Evolutionary conservation across 495 filamentous ascomycete species (phyloP).

Genomic region (Entonaema liquescens): DNA sequence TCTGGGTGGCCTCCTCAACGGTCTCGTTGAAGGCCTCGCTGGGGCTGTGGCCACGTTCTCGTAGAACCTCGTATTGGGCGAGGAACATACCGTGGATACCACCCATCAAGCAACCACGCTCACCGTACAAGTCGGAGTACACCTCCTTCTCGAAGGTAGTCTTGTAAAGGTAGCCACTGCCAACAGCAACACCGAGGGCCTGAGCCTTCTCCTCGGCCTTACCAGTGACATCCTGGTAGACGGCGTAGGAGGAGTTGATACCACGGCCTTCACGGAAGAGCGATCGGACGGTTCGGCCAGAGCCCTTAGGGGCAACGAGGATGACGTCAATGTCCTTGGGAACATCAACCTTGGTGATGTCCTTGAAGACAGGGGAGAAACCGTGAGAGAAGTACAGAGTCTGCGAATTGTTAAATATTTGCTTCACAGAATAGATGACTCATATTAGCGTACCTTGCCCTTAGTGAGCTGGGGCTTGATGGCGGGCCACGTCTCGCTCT

Average conservation of each 20-base stretch:
- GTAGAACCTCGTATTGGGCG: conserved; percentile 99
- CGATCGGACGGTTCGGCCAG: conserved; percentile 95
- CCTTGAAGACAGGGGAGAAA: conserved; percentile 99
- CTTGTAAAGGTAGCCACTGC: conserved; percentile 98
- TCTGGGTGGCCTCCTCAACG: conserved; percentile 98
- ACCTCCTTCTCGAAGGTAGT: conserved; percentile 99
- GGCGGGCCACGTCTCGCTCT: conserved; percentile 96
- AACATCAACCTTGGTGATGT: conserved; percentile 97
- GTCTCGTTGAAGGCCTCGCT: conserved; percentile 99
- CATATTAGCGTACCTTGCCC: conserved; percentile 75
- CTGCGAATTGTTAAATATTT: conserved; percentile 53
- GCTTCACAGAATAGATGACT: conserved; percentile 13
- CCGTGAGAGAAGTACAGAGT: conserved; percentile 99
- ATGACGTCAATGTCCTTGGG: conserved; percentile 97
- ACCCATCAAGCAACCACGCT: conserved; percentile 99
- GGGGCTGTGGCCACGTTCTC: conserved; percentile 95
- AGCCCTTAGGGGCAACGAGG: conserved; percentile 98
- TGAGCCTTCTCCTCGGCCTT: conserved; percentile 98
- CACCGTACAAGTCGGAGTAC: conserved; percentile 98
- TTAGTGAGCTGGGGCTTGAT: conserved; percentile 98
- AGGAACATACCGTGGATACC: conserved; percentile 99
- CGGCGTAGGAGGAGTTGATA: conserved; percentile 99
- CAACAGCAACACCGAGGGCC: conserved; percentile 95
- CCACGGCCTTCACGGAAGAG: conserved; percentile 98
- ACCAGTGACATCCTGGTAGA: conserved; percentile 98